A percentile compares a stretch with the other conserved stretches of the same genome.
phyloP scores from a whole-genome alignment of 192 early-diverging fungal genomes.

The Powellomyces hirtus region DNA sequence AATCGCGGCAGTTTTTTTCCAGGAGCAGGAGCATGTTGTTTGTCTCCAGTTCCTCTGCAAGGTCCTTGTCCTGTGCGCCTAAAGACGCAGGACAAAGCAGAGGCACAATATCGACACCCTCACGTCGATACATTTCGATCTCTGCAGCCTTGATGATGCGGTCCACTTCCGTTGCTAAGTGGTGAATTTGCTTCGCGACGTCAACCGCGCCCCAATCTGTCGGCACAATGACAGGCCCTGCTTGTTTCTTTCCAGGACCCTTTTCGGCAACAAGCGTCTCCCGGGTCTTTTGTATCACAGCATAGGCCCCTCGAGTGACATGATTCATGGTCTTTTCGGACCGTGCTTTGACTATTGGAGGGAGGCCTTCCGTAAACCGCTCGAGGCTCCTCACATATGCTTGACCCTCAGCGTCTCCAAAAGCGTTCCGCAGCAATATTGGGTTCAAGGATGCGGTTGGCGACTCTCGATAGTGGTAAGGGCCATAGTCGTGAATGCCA shows the following conservation, averaged over 20 bases:
- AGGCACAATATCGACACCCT: constrained; percentile 22
- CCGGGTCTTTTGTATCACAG: no score
- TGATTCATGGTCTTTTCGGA: background rate
- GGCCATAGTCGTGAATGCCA: constrained; percentile 16
- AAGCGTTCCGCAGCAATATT: constrained; percentile 19
- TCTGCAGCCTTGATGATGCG: constrained; percentile 13
- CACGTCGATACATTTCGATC: constrained; percentile 19
- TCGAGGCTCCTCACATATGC: constrained; percentile 58
- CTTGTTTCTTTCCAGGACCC: background rate
- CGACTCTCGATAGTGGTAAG: constrained; percentile 42
- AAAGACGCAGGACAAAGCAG: constrained; percentile 16
- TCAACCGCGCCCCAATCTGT: constrained; percentile 26
- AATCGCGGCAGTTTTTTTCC: constrained; percentile 13
- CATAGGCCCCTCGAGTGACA: constrained; percentile 11
- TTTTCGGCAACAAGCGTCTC: background rate
- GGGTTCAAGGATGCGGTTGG: background rate
- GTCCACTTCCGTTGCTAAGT: background rate
- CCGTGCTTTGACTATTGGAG: background rate
- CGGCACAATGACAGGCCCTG: background rate
- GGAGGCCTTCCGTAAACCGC: constrained; percentile 35
- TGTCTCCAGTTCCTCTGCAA: constrained; percentile 8
- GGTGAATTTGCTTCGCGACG: constrained; percentile 7
- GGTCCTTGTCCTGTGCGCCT: constrained; percentile 15
- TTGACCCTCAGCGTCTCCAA: constrained; percentile 59
- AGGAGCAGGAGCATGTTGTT: constrained; percentile 3